Percentiles rank a stretch among this genome's conserved stretches.
phyloP scores from a whole-genome alignment of 1,284 basidiomycete species.

The Hypsizygus ulmarius region DNA sequence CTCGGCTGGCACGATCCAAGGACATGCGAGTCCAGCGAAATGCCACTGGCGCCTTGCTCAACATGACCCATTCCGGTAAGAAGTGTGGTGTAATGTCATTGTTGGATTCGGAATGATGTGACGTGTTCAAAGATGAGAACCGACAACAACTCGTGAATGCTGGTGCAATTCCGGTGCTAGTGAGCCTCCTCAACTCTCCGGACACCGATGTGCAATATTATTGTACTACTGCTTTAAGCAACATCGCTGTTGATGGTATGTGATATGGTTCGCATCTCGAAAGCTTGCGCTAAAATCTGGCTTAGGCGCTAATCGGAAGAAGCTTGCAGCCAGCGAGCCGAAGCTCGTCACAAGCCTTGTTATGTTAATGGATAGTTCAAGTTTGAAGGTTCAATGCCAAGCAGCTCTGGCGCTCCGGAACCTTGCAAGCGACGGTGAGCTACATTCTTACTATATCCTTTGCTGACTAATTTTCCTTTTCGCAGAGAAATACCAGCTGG shows the following conservation, averaged over 20 bases:
- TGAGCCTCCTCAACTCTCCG: slow-evolving; percentile 91
- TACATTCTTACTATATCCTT: background rate
- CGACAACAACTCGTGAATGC: slow-evolving; percentile 98
- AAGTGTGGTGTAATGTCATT: slow-evolving; percentile 13
- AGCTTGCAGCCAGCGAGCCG: slow-evolving; percentile 92
- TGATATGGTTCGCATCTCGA: slow-evolving; percentile 6
- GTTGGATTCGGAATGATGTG: slow-evolving; percentile 5
- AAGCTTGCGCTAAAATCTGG: slow-evolving; percentile 11
- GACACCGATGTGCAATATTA: slow-evolving; percentile 99
- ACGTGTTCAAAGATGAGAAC: slow-evolving; percentile 79
- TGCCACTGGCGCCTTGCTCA: slow-evolving; percentile 95
- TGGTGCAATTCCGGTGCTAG: slow-evolving; percentile 96
- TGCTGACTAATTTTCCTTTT: slow-evolving; percentile 6
- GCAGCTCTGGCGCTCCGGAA: slow-evolving; percentile 96
- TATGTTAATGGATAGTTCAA: slow-evolving; percentile 94
- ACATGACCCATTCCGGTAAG: slow-evolving; percentile 98
- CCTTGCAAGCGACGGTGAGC: slow-evolving; percentile 91
- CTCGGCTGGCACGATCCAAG: slow-evolving; percentile 94
- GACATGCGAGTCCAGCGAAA: slow-evolving; percentile 99
- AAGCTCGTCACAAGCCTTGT: slow-evolving; percentile 95
- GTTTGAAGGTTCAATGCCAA: slow-evolving; percentile 98
- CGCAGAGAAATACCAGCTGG: slow-evolving; percentile 96
- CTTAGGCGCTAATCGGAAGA: slow-evolving; percentile 86
- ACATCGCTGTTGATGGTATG: slow-evolving; percentile 94
- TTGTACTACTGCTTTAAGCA: slow-evolving; percentile 97